phyloP scores from a whole-genome alignment of 1,139 yeast species.

The Yamadazyma dendronema region DNA sequence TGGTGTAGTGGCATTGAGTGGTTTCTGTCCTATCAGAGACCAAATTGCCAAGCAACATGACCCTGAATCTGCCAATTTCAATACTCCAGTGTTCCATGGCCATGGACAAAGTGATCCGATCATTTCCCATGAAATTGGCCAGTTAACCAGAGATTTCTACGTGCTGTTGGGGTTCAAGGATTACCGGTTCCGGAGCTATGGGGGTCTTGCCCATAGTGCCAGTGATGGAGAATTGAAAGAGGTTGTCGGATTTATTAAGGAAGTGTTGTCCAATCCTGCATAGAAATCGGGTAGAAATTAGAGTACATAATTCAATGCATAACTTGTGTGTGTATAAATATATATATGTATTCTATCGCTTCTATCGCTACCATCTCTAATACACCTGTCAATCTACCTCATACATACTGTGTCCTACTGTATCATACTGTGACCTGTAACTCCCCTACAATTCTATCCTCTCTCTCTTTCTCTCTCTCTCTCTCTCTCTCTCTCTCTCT shows the following conservation, averaged over 20 bases:
- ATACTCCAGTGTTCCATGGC: conserved; percentile 82
- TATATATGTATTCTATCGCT: too few relatives aligned
- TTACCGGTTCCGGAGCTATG: conserved; percentile 56
- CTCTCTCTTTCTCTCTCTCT: neutral
- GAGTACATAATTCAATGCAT: too few relatives aligned
- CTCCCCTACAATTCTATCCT: too few relatives aligned
- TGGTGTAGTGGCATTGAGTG: conserved; percentile 77
- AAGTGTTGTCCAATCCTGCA: neutral
- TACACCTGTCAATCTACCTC: too few relatives aligned
- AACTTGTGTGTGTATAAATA: too few relatives aligned
- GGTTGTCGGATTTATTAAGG: conserved; percentile 22
- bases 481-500: neutral
- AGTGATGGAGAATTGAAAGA: conserved; percentile 65
- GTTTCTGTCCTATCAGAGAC: conserved; percentile 62
- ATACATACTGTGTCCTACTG: too few relatives aligned
- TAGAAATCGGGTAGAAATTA: neutral
- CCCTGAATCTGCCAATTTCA: conserved; percentile 37
- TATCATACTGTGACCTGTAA: too few relatives aligned
- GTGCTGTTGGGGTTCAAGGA: conserved; percentile 50
- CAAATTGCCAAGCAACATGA: conserved; percentile 28
- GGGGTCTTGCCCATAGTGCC: conserved; percentile 67
- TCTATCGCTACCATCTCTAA: too few relatives aligned
- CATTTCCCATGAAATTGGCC: conserved; percentile 50
- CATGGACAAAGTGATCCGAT: conserved; percentile 83
- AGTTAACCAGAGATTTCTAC: conserved; percentile 46